Conservation (phyloP, 371 early-diverging fungal species). For the Lichtheimia ornata region DNA sequence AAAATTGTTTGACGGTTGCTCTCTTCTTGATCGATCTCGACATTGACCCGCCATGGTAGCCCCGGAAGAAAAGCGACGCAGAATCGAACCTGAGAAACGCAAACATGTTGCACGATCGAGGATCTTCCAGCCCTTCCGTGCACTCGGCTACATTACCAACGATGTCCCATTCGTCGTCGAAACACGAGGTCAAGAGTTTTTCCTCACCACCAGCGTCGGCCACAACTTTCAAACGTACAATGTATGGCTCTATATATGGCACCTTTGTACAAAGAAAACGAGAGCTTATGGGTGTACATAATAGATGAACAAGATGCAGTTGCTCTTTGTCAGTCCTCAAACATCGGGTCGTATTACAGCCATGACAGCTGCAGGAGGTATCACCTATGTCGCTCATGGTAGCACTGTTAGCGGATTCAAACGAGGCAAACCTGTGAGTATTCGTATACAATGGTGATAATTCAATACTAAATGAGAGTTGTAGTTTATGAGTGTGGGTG, state of each 20-base stretch:
- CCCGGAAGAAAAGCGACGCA: slow-evolving; percentile 19
- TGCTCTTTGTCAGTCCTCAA: slow-evolving; percentile 66
- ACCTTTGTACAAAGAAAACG: neutral
- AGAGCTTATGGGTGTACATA: neutral
- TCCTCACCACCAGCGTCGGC: slow-evolving; percentile 85
- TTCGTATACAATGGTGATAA: neutral
- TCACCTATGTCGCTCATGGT: slow-evolving; percentile 77
- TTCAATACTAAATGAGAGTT: neutral
- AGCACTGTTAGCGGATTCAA: slow-evolving; percentile 65
- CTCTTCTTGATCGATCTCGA: slow-evolving; percentile 10
- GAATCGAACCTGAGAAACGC: slow-evolving; percentile 14
- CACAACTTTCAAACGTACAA: slow-evolving; percentile 88
- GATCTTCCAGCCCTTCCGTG: slow-evolving; percentile 84
- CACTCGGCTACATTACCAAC: slow-evolving; percentile 87
- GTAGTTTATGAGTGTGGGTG: slow-evolving; percentile 20
- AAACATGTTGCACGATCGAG: slow-evolving; percentile 38
- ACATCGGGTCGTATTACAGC: slow-evolving; percentile 73
- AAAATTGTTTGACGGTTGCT: neutral
- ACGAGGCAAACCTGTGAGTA: slow-evolving; percentile 59
- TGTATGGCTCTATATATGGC: slow-evolving; percentile 25
- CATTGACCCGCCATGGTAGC: slow-evolving; percentile 11
- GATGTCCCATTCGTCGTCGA: slow-evolving; percentile 81
- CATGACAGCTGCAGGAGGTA: slow-evolving; percentile 69
- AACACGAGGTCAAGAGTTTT: slow-evolving; percentile 75
- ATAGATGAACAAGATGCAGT: slow-evolving; percentile 44